These are phyloP conservation scores for Zangia roseola DNA, from an alignment of 768 basidiomycete species.

Conservation along the genomic window DNA sequence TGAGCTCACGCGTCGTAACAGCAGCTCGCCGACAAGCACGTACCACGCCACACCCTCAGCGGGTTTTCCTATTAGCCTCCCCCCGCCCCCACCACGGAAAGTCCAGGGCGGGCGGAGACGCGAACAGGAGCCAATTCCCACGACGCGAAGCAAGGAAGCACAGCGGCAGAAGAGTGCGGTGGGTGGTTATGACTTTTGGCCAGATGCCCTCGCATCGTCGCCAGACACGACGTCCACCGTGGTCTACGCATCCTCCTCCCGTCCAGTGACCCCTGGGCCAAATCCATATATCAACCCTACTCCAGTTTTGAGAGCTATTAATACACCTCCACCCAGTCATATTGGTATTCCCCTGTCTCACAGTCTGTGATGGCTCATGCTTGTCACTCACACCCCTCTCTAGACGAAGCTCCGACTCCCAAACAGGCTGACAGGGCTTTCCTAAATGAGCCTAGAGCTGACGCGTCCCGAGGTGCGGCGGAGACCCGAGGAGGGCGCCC, in stretches of 20 bases:
- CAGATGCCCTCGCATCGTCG: constrained; percentile 5
- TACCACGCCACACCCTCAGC: constrained; percentile 7
- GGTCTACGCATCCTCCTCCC: constrained; percentile 9
- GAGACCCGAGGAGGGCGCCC: constrained; percentile 6
- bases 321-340: constrained; percentile 6
- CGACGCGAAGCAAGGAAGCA: constrained; percentile 16
- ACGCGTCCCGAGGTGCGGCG: constrained; percentile 3
- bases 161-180: constrained; percentile 11
- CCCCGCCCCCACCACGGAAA: constrained; percentile 35
- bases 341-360: constrained; percentile 14
- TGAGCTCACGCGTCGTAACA: constrained; percentile 41
- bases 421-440: constrained; percentile 2
- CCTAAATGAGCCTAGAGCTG: not conserved
- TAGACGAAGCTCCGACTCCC: constrained; percentile 17
- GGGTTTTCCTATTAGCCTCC: constrained; percentile 28
- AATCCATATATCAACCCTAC: constrained; percentile 40
- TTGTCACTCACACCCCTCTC: not conserved
- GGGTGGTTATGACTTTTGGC: constrained; percentile 25
- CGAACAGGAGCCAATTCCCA: constrained; percentile 16
- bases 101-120: constrained; percentile 15
- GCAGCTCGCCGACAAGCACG: constrained; percentile 23
- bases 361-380: not conserved
- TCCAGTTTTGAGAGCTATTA: constrained; percentile 20
- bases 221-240: too few relatives aligned
- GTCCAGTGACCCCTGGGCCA: constrained; percentile 19